These are phyloP conservation scores for Rossbeevera mucosa DNA, from an alignment of 768 basidiomycete genomes.

Conservation along the genomic window DNA sequence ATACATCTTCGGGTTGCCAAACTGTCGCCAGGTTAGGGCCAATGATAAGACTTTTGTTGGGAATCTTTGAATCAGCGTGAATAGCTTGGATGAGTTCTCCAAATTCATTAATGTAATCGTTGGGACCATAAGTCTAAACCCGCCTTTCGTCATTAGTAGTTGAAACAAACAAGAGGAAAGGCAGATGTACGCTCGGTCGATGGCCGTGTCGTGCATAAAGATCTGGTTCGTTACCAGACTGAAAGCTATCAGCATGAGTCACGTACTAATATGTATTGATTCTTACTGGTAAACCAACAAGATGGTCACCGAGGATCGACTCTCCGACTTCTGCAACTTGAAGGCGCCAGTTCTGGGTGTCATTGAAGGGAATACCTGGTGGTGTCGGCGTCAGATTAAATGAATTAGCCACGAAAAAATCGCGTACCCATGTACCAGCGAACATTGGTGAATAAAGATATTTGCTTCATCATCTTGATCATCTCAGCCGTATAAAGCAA, in stretches of 20 bases:
- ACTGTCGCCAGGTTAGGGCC: conserved; percentile 58
- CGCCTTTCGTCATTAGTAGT: not conserved
- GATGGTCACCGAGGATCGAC: conserved; percentile 55
- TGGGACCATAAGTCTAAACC: conserved; percentile 21
- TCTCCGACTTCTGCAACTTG: conserved; percentile 56
- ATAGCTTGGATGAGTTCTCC: conserved; percentile 44
- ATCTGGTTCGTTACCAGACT: conserved; percentile 79
- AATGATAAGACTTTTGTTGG: conserved; percentile 46
- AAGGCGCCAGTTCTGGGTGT: conserved; percentile 48
- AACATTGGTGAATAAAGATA: conserved; percentile 55
- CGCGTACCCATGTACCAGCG: conserved; percentile 58
- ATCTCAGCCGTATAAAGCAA: conserved; percentile 61
- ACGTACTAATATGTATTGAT: too few relatives aligned
- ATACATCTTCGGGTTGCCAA: conserved; percentile 51
- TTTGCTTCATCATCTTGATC: conserved; percentile 59
- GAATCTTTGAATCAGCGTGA: conserved; percentile 34
- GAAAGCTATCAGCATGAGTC: conserved; percentile 14
- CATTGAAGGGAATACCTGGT: conserved; percentile 60
- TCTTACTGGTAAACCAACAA: conserved; percentile 49
- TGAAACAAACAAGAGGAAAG: too few relatives aligned
- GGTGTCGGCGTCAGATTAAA: conserved; percentile 11
- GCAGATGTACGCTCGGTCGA: too few relatives aligned
- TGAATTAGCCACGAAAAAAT: not conserved
- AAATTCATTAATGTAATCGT: conserved; percentile 52
- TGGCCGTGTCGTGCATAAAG: conserved; percentile 52